A percentile compares a stretch with the other conserved stretches of the same genome.
Conservation (phyloP, 1,139 yeast genomes). For the Debaryomyces nepalensis region DNA sequence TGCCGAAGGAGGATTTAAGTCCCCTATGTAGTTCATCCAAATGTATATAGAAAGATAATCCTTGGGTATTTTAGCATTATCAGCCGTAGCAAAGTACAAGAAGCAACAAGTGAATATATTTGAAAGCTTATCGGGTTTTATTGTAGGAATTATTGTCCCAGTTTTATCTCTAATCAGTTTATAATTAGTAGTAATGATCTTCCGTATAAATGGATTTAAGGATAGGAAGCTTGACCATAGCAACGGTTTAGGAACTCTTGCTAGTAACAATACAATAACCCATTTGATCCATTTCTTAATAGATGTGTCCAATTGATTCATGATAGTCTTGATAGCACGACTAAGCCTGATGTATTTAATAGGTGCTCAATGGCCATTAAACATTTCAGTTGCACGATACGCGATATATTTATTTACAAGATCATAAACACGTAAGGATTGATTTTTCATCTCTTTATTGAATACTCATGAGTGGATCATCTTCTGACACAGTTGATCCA, state of each 20-base stretch:
- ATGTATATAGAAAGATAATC: slow-evolving; percentile 46
- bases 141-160: background rate
- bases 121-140: slow-evolving; percentile 23
- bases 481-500: background rate
- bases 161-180: background rate
- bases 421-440: slow-evolving; percentile 3
- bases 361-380: background rate
- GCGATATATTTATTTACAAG: slow-evolving; percentile 2
- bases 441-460: background rate
- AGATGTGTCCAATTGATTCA: slow-evolving; percentile 5
- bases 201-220: slow-evolving; percentile 37
- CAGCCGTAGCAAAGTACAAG: slow-evolving; percentile 38
- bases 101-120: slow-evolving; percentile 35
- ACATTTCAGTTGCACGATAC: too few species aligned
- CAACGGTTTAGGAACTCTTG: slow-evolving; percentile 33
- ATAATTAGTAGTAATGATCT: slow-evolving; percentile 7
- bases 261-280: slow-evolving; percentile 30
- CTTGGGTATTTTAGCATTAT: slow-evolving; percentile 37
- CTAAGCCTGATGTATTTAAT: background rate
- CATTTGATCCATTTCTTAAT: slow-evolving; percentile 35
- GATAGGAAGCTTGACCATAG: slow-evolving; percentile 39
- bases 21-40: slow-evolving; percentile 38
- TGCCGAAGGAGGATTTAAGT: slow-evolving; percentile 42
- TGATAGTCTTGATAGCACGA: background rate
- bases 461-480: slow-evolving; percentile 4